Evolutionary conservation across 768 basidiomycete species (phyloP).

Genomic region (Rickenella mellea): DNA sequence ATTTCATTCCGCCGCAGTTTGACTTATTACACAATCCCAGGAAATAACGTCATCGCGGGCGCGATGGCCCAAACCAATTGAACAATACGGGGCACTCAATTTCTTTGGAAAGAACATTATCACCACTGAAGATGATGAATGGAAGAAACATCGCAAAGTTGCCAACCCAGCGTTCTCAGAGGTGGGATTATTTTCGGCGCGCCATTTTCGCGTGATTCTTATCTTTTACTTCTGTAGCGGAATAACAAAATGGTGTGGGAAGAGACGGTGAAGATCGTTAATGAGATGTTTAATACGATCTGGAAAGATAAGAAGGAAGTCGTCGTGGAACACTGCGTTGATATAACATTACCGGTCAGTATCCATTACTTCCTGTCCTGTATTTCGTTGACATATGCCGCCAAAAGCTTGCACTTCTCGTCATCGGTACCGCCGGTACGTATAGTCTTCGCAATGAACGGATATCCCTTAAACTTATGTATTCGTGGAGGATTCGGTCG

Average conservation of each 20-base stretch:
- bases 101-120: slow-evolving; percentile 57
- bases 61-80: slow-evolving; percentile 48
- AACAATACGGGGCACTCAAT: slow-evolving; percentile 32
- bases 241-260: slow-evolving; percentile 40
- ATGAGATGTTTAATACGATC: slow-evolving; percentile 34
- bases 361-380: neutral
- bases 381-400: neutral
- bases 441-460: neutral
- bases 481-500: slow-evolving; percentile 37
- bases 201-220: neutral
- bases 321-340: slow-evolving; percentile 34
- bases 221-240: slow-evolving; percentile 6
- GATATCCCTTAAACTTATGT: neutral
- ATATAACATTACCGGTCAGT: slow-evolving; percentile 46
- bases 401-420: slow-evolving; percentile 41
- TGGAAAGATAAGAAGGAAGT: slow-evolving; percentile 37
- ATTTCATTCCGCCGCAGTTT: too few species aligned
- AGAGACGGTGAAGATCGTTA: slow-evolving; percentile 30
- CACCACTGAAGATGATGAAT: slow-evolving; percentile 53
- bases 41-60: slow-evolving; percentile 25
- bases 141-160: slow-evolving; percentile 58
- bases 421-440: slow-evolving; percentile 44
- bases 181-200: slow-evolving; percentile 17
- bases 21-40: too few species aligned
- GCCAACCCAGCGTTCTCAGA: slow-evolving; percentile 59